Conservation (phyloP, 2,329 filamentous ascomycete genomes). For the Passalora sequoiae region DNA sequence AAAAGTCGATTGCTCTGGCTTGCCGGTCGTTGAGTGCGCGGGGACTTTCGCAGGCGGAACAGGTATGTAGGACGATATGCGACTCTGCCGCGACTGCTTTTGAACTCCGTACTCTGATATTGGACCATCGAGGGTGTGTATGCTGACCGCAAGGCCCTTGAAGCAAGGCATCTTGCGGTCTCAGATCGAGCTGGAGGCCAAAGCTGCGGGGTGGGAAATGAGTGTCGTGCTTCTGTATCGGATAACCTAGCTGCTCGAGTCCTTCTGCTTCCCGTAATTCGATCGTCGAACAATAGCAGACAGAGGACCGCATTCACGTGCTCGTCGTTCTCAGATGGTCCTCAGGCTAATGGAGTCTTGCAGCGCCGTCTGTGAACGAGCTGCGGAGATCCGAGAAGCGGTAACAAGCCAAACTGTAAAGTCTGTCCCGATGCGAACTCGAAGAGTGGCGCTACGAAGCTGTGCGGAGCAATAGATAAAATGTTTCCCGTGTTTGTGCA, state of each 20-base stretch:
- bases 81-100: conserved; percentile 81
- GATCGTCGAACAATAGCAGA: too few relatives aligned
- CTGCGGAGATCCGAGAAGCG: too few relatives aligned
- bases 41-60: conserved; percentile 82
- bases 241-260: neutral
- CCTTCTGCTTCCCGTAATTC: too few relatives aligned
- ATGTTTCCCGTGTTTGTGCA: too few relatives aligned
- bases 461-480: too few relatives aligned
- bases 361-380: too few relatives aligned
- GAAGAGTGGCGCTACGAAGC: too few relatives aligned
- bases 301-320: too few relatives aligned
- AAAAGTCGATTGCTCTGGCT: conserved; percentile 90
- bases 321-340: too few relatives aligned
- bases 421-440: too few relatives aligned
- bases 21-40: conserved; percentile 58
- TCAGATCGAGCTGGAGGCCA: conserved; percentile 6
- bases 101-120: conserved; percentile 92
- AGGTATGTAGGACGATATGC: conserved; percentile 95
- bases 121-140: conserved; percentile 75
- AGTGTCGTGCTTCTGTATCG: neutral
- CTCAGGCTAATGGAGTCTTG: too few relatives aligned
- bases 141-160: conserved; percentile 92
- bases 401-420: too few relatives aligned
- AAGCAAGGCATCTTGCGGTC: conserved; percentile 77
- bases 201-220: neutral